Percentiles rank a stretch among this genome's conserved stretches.
These are phyloP conservation scores for Anthracocystis setariae DNA, from an alignment of 1,284 basidiomycete genomes.

Conservation along the genomic window DNA sequence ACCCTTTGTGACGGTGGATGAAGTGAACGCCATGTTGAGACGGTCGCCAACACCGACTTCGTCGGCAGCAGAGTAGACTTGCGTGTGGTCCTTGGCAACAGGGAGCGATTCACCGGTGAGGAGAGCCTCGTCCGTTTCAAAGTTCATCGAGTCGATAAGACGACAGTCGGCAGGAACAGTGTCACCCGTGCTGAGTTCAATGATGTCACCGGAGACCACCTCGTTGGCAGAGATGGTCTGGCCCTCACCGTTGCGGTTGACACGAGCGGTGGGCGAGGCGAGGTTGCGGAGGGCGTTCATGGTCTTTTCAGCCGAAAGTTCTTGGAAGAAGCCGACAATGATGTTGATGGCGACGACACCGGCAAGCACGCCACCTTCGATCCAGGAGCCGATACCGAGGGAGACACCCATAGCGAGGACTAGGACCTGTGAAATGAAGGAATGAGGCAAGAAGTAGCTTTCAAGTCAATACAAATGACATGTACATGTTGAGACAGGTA, in stretches of 20 bases:
- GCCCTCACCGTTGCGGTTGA: conserved; percentile 72
- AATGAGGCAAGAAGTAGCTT: background rate
- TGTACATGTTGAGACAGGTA: too few species aligned
- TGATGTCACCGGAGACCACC: conserved; percentile 72
- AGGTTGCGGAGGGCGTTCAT: conserved; percentile 74
- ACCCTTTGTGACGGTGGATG: conserved; percentile 76
- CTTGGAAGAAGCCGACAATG: conserved; percentile 72
- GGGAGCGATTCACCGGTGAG: conserved; percentile 78
- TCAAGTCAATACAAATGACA: too few species aligned
- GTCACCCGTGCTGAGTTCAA: conserved; percentile 65
- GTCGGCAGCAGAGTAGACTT: conserved; percentile 50
- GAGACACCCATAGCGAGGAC: conserved; percentile 76
- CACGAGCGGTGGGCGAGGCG: conserved; percentile 75
- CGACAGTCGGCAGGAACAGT: conserved; percentile 65
- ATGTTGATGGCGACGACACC: conserved; percentile 73
- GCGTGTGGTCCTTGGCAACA: conserved; percentile 72
- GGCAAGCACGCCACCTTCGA: conserved; percentile 76
- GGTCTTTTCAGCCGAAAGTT: conserved; percentile 73
- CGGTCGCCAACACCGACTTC: conserved; percentile 72
- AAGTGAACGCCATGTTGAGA: conserved; percentile 74
- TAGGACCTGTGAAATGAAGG: conserved; percentile 58
- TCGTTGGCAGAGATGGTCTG: conserved; percentile 73
- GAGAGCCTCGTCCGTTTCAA: conserved; percentile 74
- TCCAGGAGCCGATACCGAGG: conserved; percentile 73
- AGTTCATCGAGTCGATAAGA: conserved; percentile 65